Evolutionary conservation across 208 protist genomes (phyloP).

Genomic region (Phytomonas sp.): DNA sequence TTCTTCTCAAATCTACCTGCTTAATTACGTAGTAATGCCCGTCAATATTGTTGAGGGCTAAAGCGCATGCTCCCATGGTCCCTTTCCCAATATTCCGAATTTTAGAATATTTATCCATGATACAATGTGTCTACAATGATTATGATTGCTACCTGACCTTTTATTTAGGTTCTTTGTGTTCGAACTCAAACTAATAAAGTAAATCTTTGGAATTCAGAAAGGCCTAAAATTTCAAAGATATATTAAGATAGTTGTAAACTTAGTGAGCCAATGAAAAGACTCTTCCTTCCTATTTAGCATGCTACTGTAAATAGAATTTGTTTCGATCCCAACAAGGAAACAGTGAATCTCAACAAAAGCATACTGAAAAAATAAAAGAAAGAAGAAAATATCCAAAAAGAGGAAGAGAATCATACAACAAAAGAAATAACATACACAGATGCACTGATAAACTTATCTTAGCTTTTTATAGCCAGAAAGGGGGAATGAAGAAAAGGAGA

Average conservation of each 20-base stretch:
- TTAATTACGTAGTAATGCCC: constrained; percentile 92
- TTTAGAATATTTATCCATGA: constrained; percentile 90
- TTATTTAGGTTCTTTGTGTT: neutral
- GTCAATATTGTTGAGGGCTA: constrained; percentile 88
- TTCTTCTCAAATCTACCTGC: constrained; percentile 82
- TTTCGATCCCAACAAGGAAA: neutral
- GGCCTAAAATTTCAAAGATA: neutral
- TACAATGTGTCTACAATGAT: neutral
- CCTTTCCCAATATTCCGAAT: constrained; percentile 90
- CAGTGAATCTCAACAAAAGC: constrained; percentile 3
- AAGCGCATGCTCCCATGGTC: constrained; percentile 90
- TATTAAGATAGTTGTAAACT: constrained; percentile 11
- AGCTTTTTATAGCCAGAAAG: neutral
- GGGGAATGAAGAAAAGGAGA: neutral
- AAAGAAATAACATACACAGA: neutral
- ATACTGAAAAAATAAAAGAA: constrained; percentile 12
- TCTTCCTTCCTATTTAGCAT: neutral
- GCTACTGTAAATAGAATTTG: neutral
- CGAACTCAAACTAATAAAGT: neutral
- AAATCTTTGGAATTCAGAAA: neutral
- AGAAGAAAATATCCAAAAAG: constrained; percentile 19
- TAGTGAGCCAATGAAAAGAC: neutral
- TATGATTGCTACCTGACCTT: constrained; percentile 1
- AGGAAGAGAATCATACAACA: neutral
- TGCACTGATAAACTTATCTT: neutral